These are phyloP conservation scores for Clavariopsis aquatica DNA, from an alignment of 495 filamentous ascomycete genomes.

Conservation along the genomic window DNA sequence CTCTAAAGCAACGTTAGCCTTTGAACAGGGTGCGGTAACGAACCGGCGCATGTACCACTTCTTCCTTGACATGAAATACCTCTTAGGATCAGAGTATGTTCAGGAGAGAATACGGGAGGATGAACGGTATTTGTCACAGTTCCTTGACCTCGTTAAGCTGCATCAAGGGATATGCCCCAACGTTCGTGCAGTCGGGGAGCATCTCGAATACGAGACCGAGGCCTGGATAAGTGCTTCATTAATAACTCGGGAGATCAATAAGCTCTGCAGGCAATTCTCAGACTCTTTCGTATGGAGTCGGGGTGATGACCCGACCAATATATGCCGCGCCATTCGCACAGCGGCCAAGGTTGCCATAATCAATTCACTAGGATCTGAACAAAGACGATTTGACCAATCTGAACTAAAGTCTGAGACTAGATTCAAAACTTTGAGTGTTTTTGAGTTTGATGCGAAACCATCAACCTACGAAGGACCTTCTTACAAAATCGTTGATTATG, in stretches of 20 bases:
- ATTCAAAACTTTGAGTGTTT: slow-evolving; percentile 75
- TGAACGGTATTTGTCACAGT: slow-evolving; percentile 85
- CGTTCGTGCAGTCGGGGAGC: slow-evolving; percentile 83
- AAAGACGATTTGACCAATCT: slow-evolving; percentile 78
- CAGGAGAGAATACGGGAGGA: slow-evolving; percentile 79
- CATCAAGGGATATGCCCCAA: slow-evolving; percentile 98
- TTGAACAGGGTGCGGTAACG: slow-evolving; percentile 88
- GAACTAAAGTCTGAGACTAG: slow-evolving; percentile 82
- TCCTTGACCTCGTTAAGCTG: slow-evolving; percentile 90
- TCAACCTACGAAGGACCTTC: slow-evolving; percentile 26
- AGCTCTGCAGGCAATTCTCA: slow-evolving; percentile 81
- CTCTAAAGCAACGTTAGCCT: slow-evolving; percentile 78
- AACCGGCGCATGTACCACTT: slow-evolving; percentile 97
- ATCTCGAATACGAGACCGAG: slow-evolving; percentile 97
- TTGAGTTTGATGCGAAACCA: slow-evolving; percentile 73
- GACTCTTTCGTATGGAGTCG: slow-evolving; percentile 74
- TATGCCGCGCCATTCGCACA: slow-evolving; percentile 71
- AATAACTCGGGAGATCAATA: slow-evolving; percentile 91
- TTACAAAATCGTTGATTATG: slow-evolving; percentile 77
- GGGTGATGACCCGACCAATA: slow-evolving; percentile 55
- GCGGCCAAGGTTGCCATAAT: slow-evolving; percentile 77
- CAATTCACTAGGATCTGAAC: slow-evolving; percentile 85
- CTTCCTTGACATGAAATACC: slow-evolving; percentile 87
- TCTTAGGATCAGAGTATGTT: slow-evolving; percentile 83
- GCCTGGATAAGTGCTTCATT: slow-evolving; percentile 96